Evolutionary conservation across 2,329 filamentous ascomycete species (phyloP).

Genomic region (Fusarium redolens): DNA sequence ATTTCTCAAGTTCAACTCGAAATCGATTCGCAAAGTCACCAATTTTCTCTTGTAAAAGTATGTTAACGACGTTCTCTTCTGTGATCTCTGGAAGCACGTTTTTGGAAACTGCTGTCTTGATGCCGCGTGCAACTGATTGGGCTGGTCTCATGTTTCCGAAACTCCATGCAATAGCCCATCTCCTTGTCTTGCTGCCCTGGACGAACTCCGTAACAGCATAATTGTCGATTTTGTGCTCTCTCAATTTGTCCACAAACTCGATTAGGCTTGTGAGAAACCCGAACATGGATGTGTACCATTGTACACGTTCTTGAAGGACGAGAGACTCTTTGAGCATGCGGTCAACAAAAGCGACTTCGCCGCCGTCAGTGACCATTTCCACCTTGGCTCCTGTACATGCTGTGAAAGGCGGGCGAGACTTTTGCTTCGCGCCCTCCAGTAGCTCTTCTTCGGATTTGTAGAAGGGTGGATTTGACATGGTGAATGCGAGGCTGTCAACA

Average conservation of each 20-base stretch:
- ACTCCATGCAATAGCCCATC: conserved; percentile 93
- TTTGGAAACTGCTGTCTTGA: conserved; percentile 54
- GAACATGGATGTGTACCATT: conserved; percentile 94
- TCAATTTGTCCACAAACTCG: conserved; percentile 68
- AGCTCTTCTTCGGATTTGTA: conserved; percentile 82
- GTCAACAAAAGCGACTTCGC: conserved; percentile 79
- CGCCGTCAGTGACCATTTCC: conserved; percentile 88
- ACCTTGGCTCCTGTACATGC: conserved; percentile 80
- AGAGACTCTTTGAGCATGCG: conserved; percentile 79
- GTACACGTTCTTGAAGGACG: conserved; percentile 67
- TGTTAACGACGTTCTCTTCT: conserved; percentile 56
- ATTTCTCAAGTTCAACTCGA: conserved; percentile 59
- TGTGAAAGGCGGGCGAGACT: conserved; percentile 75
- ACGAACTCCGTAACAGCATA: conserved; percentile 85
- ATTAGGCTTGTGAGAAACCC: conserved; percentile 81
- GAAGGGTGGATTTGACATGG: conserved; percentile 96
- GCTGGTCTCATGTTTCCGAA: conserved; percentile 75
- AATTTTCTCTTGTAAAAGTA: conserved; percentile 58
- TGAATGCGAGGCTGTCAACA: conserved; percentile 74
- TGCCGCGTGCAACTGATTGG: conserved; percentile 57
- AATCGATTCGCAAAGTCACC: conserved; percentile 50
- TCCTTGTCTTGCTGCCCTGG: conserved; percentile 79
- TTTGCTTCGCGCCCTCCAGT: conserved; percentile 70
- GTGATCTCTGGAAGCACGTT: conserved; percentile 58
- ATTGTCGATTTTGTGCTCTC: conserved; percentile 72